phyloP scores from a whole-genome alignment of 805 yeast species.

The Cyberlindnera petersonii region DNA sequence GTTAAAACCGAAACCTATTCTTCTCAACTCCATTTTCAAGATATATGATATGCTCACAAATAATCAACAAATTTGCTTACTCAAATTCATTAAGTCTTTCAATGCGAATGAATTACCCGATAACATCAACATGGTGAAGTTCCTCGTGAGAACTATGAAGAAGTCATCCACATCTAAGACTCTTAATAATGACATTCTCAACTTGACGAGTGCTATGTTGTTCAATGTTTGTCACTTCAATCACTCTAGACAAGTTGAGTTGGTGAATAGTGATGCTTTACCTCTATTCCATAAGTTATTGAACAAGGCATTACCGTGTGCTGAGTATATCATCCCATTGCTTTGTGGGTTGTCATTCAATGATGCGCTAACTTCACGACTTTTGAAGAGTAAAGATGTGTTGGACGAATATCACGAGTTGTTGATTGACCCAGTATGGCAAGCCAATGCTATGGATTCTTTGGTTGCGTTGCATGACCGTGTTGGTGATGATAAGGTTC shows the following conservation, averaged over 20 bases:
- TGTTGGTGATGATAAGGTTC: conserved; percentile 30
- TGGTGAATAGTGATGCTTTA: conserved; percentile 39
- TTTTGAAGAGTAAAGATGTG: conserved; percentile 28
- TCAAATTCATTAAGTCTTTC: conserved; percentile 33
- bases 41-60: conserved; percentile 32
- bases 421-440: conserved; percentile 48
- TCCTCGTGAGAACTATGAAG: conserved; percentile 30
- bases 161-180: not conserved
- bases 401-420: conserved; percentile 34
- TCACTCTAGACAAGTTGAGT: conserved; percentile 35
- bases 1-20: conserved; percentile 38
- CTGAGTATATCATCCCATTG: conserved; percentile 45
- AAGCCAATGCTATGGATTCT: conserved; percentile 47
- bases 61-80: conserved; percentile 33
- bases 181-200: conserved; percentile 34
- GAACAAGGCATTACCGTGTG: conserved; percentile 37
- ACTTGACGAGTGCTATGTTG: conserved; percentile 39
- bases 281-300: conserved; percentile 37
- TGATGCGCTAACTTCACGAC: conserved; percentile 30
- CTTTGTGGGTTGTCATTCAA: conserved; percentile 46
- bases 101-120: conserved; percentile 15
- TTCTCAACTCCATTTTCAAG: conserved; percentile 42
- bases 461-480: conserved; percentile 42
- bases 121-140: conserved; percentile 35
- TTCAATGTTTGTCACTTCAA: conserved; percentile 46